Evolutionary conservation across 2,329 filamentous ascomycete species (phyloP).

Genomic region (Huntiella decipiens): DNA sequence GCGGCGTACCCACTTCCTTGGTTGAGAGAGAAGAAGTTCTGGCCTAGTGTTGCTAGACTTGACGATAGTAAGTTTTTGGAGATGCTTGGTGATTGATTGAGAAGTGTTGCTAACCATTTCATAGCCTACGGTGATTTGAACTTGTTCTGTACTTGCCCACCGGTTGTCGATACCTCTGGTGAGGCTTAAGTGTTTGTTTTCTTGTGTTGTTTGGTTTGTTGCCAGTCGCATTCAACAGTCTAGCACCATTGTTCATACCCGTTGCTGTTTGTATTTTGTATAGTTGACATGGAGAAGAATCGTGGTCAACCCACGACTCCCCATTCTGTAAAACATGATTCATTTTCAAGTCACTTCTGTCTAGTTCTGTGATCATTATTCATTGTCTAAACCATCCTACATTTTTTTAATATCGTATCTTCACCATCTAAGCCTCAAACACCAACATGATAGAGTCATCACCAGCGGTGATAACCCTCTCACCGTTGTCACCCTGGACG

Average conservation of each 20-base stretch:
- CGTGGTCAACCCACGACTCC: conserved; percentile 1
- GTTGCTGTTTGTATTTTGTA: conserved; percentile 9
- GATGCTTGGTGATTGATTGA: background rate
- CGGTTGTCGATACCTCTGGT: conserved; percentile 46
- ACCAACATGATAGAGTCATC: conserved; percentile 60
- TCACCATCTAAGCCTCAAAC: conserved; percentile 33
- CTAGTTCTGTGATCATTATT: background rate
- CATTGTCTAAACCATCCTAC: background rate
- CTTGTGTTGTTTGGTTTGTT: conserved; percentile 8
- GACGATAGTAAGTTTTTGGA: conserved; percentile 53
- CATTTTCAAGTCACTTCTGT: too few relatives aligned
- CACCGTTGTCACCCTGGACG: conserved; percentile 59
- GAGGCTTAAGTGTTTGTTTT: conserved; percentile 11
- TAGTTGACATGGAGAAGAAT: background rate
- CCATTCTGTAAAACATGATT: background rate
- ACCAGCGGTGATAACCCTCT: conserved; percentile 68
- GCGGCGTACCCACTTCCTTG: conserved; percentile 74
- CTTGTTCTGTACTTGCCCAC: conserved; percentile 85
- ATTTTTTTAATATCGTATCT: background rate
- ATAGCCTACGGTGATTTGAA: conserved; percentile 77
- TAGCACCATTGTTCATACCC: conserved; percentile 2
- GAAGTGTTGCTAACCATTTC: conserved; percentile 1
- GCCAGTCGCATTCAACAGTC: conserved; percentile 3
- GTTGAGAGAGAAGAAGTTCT: conserved; percentile 92
- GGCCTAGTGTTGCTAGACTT: conserved; percentile 70